These are phyloP conservation scores for Psilocybe sp. DNA, from an alignment of 768 basidiomycete species.

Conservation along the genomic window DNA sequence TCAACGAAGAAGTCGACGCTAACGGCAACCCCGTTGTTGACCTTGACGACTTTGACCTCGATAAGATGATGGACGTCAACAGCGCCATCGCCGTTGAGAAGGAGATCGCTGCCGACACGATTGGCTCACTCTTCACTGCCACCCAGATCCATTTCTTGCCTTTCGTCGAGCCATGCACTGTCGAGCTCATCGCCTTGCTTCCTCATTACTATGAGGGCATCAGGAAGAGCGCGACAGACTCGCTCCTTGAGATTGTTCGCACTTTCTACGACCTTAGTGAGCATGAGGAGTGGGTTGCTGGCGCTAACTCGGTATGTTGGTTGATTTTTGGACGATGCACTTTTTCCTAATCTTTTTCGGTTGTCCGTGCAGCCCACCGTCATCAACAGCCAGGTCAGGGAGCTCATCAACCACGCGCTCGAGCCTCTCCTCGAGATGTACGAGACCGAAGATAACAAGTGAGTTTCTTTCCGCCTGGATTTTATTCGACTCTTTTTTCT, in stretches of 20 bases:
- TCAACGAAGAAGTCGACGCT: constrained; percentile 51
- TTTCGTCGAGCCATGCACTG: constrained; percentile 78
- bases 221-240: constrained; percentile 87
- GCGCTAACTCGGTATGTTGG: constrained; percentile 55
- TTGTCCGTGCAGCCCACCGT: constrained; percentile 26
- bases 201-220: constrained; percentile 98
- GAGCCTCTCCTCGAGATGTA: constrained; percentile 83
- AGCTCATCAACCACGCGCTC: constrained; percentile 75
- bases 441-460: constrained; percentile 97
- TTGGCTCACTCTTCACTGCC: constrained; percentile 85
- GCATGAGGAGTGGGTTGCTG: constrained; percentile 80
- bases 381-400: constrained; percentile 67
- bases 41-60: constrained; percentile 77
- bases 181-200: constrained; percentile 76
- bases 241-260: constrained; percentile 83
- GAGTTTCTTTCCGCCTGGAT: constrained; percentile 32
- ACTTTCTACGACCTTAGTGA: constrained; percentile 90
- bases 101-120: constrained; percentile 96
- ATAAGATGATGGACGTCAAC: constrained; percentile 89
- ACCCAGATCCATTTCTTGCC: constrained; percentile 86
- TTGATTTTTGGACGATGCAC: not conserved
- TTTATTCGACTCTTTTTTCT: not conserved
- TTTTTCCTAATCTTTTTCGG: not conserved
- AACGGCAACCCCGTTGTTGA: constrained; percentile 62
- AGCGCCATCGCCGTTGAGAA: constrained; percentile 98